Conservation (phyloP, 768 basidiomycete genomes). For the Russula ochroleuca region DNA sequence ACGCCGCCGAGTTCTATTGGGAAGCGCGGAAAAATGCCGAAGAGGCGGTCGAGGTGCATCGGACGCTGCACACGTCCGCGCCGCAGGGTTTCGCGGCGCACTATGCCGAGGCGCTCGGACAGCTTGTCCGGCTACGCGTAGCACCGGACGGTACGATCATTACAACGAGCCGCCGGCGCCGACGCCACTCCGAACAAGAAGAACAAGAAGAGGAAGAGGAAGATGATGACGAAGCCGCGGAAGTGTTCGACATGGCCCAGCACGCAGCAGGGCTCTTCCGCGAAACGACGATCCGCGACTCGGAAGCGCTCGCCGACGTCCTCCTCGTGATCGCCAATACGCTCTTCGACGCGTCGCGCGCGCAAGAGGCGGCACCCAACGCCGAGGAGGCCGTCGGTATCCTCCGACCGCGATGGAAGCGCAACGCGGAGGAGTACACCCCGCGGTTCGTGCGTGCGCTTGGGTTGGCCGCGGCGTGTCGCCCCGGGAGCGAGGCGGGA, state of each 20-base stretch:
- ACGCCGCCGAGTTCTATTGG: slow-evolving; percentile 9
- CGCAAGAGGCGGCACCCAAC: not conserved
- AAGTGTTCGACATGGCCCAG: slow-evolving; percentile 21
- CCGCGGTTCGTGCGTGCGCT: slow-evolving; percentile 11
- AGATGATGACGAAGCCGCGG: not conserved
- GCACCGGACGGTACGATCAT: not conserved
- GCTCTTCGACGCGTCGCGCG: not conserved
- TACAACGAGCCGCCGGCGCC: not conserved
- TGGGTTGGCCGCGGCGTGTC: slow-evolving; percentile 11
- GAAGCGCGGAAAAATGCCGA: slow-evolving; percentile 19
- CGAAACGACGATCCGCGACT: slow-evolving; percentile 10
- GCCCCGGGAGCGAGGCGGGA: not conserved
- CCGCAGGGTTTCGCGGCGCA: slow-evolving; percentile 4
- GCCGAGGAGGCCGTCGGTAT: slow-evolving; percentile 16
- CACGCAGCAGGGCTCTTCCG: slow-evolving; percentile 18
- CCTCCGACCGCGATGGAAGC: slow-evolving; percentile 6
- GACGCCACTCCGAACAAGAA: too few relatives aligned
- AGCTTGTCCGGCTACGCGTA: slow-evolving; percentile 11
- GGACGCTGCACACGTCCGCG: slow-evolving; percentile 11
- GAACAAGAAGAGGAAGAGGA: not conserved
- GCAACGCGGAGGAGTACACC: not conserved
- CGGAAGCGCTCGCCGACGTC: slow-evolving; percentile 10
- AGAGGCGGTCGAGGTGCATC: slow-evolving; percentile 7
- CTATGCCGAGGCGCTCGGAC: slow-evolving; percentile 19
- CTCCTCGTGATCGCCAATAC: slow-evolving; percentile 10